Conservation (phyloP, 768 basidiomycete genomes). For the Pleurotus eryngii region DNA sequence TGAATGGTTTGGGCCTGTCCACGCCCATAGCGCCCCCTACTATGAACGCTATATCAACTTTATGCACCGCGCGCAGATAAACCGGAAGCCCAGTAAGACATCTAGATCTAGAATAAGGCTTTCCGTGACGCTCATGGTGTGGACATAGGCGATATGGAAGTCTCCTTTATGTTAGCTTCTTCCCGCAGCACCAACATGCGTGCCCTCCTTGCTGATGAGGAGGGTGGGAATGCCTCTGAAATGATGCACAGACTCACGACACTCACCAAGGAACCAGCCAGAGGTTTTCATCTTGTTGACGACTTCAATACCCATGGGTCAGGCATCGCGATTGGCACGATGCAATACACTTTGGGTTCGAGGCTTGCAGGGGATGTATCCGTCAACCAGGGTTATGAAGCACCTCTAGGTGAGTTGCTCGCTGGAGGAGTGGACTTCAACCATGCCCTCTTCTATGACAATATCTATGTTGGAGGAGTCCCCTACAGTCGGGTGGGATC, state of each 20-base stretch:
- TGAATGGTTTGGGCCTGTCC: constrained; percentile 20
- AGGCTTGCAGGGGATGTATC: neutral
- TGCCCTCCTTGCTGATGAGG: constrained; percentile 12
- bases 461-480: constrained; percentile 7
- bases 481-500: constrained; percentile 9
- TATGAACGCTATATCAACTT: constrained; percentile 27
- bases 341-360: neutral
- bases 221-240: neutral
- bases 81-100: constrained; percentile 16
- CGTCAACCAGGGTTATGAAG: neutral
- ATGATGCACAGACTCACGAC: constrained; percentile 8
- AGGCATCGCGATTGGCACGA: neutral
- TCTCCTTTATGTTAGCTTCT: constrained; percentile 12
- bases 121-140: no score
- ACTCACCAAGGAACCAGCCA: constrained; percentile 12
- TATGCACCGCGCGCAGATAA: constrained; percentile 19
- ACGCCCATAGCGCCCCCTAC: constrained; percentile 21
- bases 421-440: neutral
- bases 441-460: neutral
- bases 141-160: constrained; percentile 14
- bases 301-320: neutral
- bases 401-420: neutral
- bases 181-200: constrained; percentile 11
- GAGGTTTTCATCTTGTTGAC: constrained; percentile 11
- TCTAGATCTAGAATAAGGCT: neutral